Evolutionary conservation across 352 stramenopile genomes (phyloP).

Genomic region (Pythium apleroticum): DNA sequence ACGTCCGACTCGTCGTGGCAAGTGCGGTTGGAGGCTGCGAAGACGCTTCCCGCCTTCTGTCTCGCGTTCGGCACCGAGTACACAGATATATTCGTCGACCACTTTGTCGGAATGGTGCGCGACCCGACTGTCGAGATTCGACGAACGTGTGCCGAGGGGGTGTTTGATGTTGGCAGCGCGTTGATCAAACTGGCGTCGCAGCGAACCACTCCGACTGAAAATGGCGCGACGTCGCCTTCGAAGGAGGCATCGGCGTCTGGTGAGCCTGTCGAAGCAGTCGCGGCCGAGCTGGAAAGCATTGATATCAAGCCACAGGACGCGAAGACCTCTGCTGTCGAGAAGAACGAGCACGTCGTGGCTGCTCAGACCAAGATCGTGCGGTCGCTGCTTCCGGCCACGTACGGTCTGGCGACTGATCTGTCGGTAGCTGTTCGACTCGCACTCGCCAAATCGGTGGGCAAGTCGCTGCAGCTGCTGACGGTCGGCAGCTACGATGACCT

Average conservation of each 20-base stretch:
- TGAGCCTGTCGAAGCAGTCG: constrained; percentile 23
- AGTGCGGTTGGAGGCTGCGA: constrained; percentile 75
- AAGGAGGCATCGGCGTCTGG: background rate
- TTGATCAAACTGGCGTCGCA: constrained; percentile 51
- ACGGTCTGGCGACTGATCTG: constrained; percentile 72
- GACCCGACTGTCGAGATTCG: constrained; percentile 88
- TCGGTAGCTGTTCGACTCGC: constrained; percentile 74
- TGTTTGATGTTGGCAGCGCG: constrained; percentile 63
- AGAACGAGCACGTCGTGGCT: constrained; percentile 45
- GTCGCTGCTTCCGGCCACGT: constrained; percentile 77
- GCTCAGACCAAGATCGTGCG: constrained; percentile 80
- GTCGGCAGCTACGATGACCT: constrained; percentile 77
- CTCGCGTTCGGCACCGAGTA: constrained; percentile 77
- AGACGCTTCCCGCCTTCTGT: constrained; percentile 75
- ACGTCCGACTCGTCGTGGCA: constrained; percentile 87
- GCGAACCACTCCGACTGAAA: constrained; percentile 13
- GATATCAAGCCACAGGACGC: constrained; percentile 22
- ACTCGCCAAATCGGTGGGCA: constrained; percentile 73
- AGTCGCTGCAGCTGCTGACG: constrained; percentile 67
- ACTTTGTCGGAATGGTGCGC: constrained; percentile 82
- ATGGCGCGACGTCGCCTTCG: background rate
- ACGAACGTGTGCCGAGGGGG: constrained; percentile 62
- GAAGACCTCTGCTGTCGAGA: constrained; percentile 2
- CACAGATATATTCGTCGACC: constrained; percentile 83
- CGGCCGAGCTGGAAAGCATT: constrained; percentile 33